Base-by-base conservation (phyloP, 495 filamentous ascomycete genomes). In the Talaromyces proteolyticus region DNA sequence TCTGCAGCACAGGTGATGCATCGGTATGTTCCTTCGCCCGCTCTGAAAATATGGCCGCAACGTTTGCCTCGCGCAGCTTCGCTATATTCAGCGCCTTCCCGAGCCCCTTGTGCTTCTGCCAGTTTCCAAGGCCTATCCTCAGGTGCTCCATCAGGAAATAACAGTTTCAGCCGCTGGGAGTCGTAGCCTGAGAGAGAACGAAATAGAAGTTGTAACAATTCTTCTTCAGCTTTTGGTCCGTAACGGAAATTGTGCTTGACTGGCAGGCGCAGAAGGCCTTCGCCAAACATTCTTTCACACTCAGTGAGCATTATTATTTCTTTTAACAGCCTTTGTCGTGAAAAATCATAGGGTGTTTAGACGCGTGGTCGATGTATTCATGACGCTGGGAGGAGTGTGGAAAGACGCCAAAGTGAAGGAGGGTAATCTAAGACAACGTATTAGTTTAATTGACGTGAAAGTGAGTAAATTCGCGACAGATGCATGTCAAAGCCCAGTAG, bases 31-130 rank as follows among this genome's bases (percentile, higher is more conserved):
- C 91, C 89, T 69, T 98, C 93, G 2, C 91, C 93, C 22, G 75
- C 75, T 64, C 88, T 86, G 75, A 97, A 94, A 53, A 98, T 97
- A 72, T 98, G 93, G 6, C 93, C 93, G 62, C 93, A 98, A n/a
- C 88, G 82, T 64, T 92, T 95, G 44, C 93, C 93, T 57, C 91
- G 80, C 40, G 94, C 93, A 24, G 86, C 86, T 53, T 89, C 88
- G 44, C 88, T 94, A 65, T 97, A 98, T 63, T 98, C 93, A 3
- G 92, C 89, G 10, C 93, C 93, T 56, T 95, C 91, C 42, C 86
- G 75, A 7, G 89, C 87, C n/a, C 92, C 93, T 60, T 96, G 94
- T 18, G 90, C 91, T 48, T 85, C 80, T 34, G 84, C 76, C 23
- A 97, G 72, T 58, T 84, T 91, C 82, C 91, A 88, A 25, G 70